Evolutionary conservation across 306 rosid genomes (phyloP), one percentile per base, ranked within the genome.

Genomic region (Malus asiatica): DNA sequence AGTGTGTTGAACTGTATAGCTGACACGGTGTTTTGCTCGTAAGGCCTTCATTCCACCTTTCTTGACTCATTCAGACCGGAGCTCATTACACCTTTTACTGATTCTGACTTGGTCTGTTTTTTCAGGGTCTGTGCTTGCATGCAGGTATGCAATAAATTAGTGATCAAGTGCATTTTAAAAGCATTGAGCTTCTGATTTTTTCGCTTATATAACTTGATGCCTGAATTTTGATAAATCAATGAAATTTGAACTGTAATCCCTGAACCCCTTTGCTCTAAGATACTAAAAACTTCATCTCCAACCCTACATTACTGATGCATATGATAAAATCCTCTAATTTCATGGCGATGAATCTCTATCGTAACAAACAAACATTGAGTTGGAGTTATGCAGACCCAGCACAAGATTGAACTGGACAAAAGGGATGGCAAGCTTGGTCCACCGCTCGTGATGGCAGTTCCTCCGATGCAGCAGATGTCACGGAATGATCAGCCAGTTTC

Each of bases 71-170:
- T 25, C 68, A 59, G 9, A 23, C 19, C 51, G 8, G 11, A 16
- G 68, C 51, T 59, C 57, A 44, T 59, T 11, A 48, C 65, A 18
- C 38, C 53, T 68, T 72, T 25, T 68, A 70, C 82, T 78, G 71
- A 33, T 45, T 59, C 42, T 58, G 51, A 19, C 35, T 16, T 46
- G 19, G 48, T 70, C 22, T 63, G 6, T 64, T 38, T 78, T 48
- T 53, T 70, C 75, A 90, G 96, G 85, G 96, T 90, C 27, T 90
- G 96, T 74, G 93, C 96, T 14, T 90, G 96, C 79, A 88, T 88
- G 93, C 96, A 90, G 90, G 96, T 90, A 82, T 70, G 77, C 55
- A 52, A 27, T 30, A 25, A 23, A 22, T 0, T 46, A 32, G 33
- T 59, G 11, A 40, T 22, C 33, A 27, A 44, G 42, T 1, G 65